A percentile compares a stretch with the other conserved stretches of the same genome.
phyloP scores from a whole-genome alignment of 805 yeast species.

The Isabelozyma pseudorhagii region DNA sequence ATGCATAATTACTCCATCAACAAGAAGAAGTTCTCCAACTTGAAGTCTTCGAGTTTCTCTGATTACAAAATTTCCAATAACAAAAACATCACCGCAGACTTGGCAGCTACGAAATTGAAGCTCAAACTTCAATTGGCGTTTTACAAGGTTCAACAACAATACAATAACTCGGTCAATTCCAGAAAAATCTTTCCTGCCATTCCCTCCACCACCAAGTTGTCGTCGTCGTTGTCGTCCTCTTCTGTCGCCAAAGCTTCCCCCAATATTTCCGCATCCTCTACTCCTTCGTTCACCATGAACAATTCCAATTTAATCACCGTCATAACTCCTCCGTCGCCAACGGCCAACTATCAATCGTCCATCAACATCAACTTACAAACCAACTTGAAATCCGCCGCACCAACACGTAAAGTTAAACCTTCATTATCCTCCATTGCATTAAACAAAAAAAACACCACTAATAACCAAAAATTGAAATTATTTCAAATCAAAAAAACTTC shows the following conservation, averaged over 20 bases:
- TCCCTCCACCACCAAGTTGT: constrained; percentile 2
- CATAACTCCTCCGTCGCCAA: constrained; percentile 3
- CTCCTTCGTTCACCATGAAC: constrained; percentile 1
- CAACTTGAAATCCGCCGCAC: constrained; percentile 9
- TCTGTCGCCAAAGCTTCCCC: constrained; percentile 6
- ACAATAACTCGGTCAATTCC: constrained; percentile 1
- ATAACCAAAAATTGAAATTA: constrained; percentile 24
- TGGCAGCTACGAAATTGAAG: constrained; percentile 43
- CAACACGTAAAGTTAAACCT: constrained; percentile 6
- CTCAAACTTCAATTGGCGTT: constrained; percentile 41
- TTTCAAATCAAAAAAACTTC: constrained; percentile 37
- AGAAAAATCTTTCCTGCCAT: constrained; percentile 4
- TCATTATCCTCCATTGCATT: constrained; percentile 15
- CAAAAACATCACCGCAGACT: constrained; percentile 30
- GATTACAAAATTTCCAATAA: not conserved
- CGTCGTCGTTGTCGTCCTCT: not conserved
- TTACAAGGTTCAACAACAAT: constrained; percentile 29
- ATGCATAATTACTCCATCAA: not conserved
- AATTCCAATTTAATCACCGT: not conserved
- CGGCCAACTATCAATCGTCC: constrained; percentile 6
- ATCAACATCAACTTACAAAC: constrained; percentile 20
- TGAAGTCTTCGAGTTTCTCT: constrained; percentile 2
- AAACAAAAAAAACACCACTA: constrained; percentile 1
- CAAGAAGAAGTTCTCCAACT: not conserved
- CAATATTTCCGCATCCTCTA: constrained; percentile 3